Conservation (phyloP, 305 asterid genomes). For the Solanum hybrid region DNA sequence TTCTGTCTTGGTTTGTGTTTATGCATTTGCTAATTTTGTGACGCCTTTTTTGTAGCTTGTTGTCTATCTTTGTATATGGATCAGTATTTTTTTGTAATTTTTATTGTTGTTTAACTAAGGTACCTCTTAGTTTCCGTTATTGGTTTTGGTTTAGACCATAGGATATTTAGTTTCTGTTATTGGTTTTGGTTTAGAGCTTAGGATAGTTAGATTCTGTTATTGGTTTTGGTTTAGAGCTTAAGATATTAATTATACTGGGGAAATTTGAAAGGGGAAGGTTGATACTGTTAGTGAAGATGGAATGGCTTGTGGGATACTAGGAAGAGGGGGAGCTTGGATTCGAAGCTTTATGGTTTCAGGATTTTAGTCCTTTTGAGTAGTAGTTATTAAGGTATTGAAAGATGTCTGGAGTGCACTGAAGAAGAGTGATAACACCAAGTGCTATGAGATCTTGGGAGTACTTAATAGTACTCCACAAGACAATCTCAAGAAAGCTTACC, state of each 20-base stretch:
- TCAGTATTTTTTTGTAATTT: background rate
- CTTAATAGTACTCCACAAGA: constrained; percentile 21
- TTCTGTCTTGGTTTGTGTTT: background rate
- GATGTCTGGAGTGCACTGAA: constrained; percentile 28
- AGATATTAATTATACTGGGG: background rate
- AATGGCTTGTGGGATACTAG: background rate
- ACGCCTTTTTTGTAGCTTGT: background rate
- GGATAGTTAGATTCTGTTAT: background rate
- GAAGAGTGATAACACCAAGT: constrained; percentile 26
- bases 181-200: background rate
- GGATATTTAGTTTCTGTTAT: background rate
- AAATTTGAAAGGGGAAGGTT: background rate
- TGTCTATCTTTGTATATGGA: background rate
- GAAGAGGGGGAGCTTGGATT: background rate
- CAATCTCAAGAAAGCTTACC: constrained; percentile 29
- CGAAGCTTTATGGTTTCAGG: background rate
- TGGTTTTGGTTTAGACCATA: background rate
- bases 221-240: background rate
- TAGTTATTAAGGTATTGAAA: background rate
- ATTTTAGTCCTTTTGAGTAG: background rate
- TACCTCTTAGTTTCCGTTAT: background rate
- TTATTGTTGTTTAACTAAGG: background rate
- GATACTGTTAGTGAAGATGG: background rate
- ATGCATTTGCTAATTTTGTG: background rate
- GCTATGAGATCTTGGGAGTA: constrained; percentile 29